Base-by-base conservation (phyloP, 495 filamentous ascomycete genomes). In the Xylaria nigripes region DNA sequence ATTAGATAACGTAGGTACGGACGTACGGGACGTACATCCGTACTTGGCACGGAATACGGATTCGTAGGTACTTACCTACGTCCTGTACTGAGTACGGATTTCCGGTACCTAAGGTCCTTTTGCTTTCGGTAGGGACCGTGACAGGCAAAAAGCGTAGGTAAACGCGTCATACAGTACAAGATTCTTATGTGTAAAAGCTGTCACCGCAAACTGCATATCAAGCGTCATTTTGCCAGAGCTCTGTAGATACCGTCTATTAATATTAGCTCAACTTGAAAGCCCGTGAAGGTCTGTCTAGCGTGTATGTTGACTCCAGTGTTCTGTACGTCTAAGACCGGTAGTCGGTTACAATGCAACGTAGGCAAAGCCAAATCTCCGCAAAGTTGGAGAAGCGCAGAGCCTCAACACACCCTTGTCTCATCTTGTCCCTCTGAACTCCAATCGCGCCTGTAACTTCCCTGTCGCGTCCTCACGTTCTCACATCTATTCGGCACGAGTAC, bases 301-400 rank as follows among this genome's bases (percentile, higher is more conserved):
- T 45, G 24, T 44, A 32, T 38, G 36, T 32, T 27, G 6, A 15
- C 13, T 36, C 2, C 2, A 36, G 2, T 5, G 15, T 12, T 36
- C 49, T 51, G 30, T 32, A 51, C 23, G 45, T 52, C 41, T 36
- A 27, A n/a, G n/a, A n/a, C n/a, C n/a, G 50, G 40, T n/a, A 32
- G 16, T 32, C 19, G 1, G 22, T 52, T 44, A 9, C 24, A 30
- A 25, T 27, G 32, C 34, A 48, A 19, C 29, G 6, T 0, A 24
- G 15, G n/a, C 22, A 27, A 41, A 30, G 15, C n/a, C 32, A 15
- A 44, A 32, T 44, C 53, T 46, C 53, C 46, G 53, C 53, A 55
- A 10, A 55, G 16, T 55, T 50, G 53, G 53, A 50, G 53, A 55
- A 45, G 27, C 29, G 38, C 36, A 49, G 53, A 50, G 45, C 53